phyloP scores from a whole-genome alignment of 108 stramenopile genomes.

The Nitzschia sp. region DNA sequence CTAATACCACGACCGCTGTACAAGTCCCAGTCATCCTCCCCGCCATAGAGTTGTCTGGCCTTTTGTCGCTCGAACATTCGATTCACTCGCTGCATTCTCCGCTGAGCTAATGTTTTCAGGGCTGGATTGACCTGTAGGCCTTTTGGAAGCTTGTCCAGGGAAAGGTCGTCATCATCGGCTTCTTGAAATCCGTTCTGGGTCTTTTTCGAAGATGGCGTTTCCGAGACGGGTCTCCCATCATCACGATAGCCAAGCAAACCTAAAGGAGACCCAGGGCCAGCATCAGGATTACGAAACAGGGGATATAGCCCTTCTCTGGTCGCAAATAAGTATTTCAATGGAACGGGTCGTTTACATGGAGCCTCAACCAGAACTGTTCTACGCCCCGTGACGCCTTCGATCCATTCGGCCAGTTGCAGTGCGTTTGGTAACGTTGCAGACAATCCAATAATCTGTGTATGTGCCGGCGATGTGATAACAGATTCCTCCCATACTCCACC shows the following conservation, averaged over 20 bases:
- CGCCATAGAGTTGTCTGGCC: conserved; percentile 16
- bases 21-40: conserved; percentile 35
- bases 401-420: conserved; percentile 68
- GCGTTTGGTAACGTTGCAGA: conserved; percentile 91
- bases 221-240: conserved; percentile 44
- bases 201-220: conserved; percentile 21
- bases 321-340: conserved; percentile 86
- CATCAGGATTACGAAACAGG: conserved; percentile 76
- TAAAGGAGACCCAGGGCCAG: conserved; percentile 74
- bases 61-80: conserved; percentile 56
- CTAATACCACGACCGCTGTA: conserved; percentile 16
- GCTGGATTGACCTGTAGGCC: conserved; percentile 70
- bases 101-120: conserved; percentile 46
- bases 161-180: conserved; percentile 15
- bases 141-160: conserved; percentile 48
- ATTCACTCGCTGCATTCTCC: conserved; percentile 55
- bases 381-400: conserved; percentile 74
- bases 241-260: conserved; percentile 76
- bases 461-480: conserved; percentile 81
- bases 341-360: conserved; percentile 86
- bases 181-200: conserved; percentile 23
- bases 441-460: conserved; percentile 88
- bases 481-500: conserved; percentile 96
- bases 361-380: conserved; percentile 79
- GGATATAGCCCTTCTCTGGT: conserved; percentile 72